Conservation (phyloP, 164 flowering plant genomes). For the Magnolia kwangsiensis region DNA sequence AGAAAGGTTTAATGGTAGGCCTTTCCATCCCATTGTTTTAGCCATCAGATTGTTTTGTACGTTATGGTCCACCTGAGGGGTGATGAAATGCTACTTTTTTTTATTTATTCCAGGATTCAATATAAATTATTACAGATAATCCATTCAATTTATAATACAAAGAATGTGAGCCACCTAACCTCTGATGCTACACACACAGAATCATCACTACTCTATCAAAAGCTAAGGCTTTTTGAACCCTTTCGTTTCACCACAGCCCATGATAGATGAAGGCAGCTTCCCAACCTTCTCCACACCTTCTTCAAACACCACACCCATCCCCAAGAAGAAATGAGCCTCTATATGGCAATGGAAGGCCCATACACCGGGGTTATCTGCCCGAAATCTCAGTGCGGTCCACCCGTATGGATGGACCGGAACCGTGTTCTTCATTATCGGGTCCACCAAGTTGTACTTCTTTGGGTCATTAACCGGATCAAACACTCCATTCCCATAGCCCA, state of each 20-base stretch:
- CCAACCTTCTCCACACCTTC: constrained; percentile 64
- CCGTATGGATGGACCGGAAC: constrained; percentile 64
- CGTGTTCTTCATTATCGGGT: constrained; percentile 79
- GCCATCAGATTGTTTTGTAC: too few species aligned
- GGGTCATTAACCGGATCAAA: constrained; percentile 41
- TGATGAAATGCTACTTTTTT: too few species aligned
- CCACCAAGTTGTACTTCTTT: constrained; percentile 42
- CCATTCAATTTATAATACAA: too few species aligned
- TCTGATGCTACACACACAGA: too few species aligned
- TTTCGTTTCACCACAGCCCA: constrained; percentile 58
- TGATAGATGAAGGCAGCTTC: constrained; percentile 51
- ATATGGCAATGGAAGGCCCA: constrained; percentile 91
- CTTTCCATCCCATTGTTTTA: too few species aligned
- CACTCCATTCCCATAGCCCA: constrained; percentile 70
- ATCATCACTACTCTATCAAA: too few species aligned
- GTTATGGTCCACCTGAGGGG: too few species aligned
- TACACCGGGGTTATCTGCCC: constrained; percentile 67
- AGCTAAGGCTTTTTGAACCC: not conserved
- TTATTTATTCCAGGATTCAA: too few species aligned
- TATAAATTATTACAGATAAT: too few species aligned
- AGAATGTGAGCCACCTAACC: too few species aligned
- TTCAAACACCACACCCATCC: constrained; percentile 82
- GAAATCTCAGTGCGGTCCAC: constrained; percentile 76
- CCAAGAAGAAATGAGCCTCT: constrained; percentile 76
- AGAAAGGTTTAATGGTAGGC: too few species aligned